Evolutionary conservation across 2,329 filamentous ascomycete genomes (phyloP).

Genomic region (Thyridium curvatum): DNA sequence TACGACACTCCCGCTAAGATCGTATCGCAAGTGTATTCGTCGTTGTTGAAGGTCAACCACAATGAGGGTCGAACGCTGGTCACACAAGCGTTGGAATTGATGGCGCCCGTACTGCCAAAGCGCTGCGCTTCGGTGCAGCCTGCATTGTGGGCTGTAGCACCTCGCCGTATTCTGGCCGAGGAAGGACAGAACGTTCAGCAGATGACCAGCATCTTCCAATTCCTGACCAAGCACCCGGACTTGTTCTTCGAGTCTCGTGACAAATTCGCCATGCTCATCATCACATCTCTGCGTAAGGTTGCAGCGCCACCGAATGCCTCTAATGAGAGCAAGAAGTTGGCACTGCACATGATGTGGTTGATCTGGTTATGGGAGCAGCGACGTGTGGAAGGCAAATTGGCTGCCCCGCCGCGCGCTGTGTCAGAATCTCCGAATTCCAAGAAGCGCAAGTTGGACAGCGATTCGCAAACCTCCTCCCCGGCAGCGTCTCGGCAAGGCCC

Average conservation of each 20-base stretch:
- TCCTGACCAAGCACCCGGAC: conserved; percentile 85
- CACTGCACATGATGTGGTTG: conserved; percentile 81
- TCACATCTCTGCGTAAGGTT: conserved; percentile 83
- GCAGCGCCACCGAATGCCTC: conserved; percentile 77
- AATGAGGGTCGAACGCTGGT: conserved; percentile 90
- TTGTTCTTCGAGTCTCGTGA: conserved; percentile 94
- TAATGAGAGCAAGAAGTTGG: conserved; percentile 85
- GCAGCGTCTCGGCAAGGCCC: conserved; percentile 38
- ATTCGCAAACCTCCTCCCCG: conserved; percentile 42
- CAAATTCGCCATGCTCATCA: conserved; percentile 83
- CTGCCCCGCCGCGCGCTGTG: conserved; percentile 28
- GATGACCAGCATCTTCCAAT: conserved; percentile 95
- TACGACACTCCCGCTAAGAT: conserved; percentile 97
- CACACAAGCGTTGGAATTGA: conserved; percentile 87
- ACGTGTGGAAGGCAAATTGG: conserved; percentile 57
- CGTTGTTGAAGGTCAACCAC: conserved; percentile 85
- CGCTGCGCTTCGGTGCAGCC: conserved; percentile 64
- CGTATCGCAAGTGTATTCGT: conserved; percentile 89
- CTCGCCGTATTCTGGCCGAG: conserved; percentile 84
- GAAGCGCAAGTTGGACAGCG: conserved; percentile 73
- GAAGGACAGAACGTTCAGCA: conserved; percentile 94
- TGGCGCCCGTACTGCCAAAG: conserved; percentile 90
- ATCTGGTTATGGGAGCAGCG: conserved; percentile 92
- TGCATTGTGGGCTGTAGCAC: conserved; percentile 83
- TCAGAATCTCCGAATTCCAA: conserved; percentile 67